Percentiles rank a stretch among this genome's conserved stretches.
These are phyloP conservation scores for Wickerhamomyces sp. DNA, from an alignment of 1,139 yeast species.

Conservation along the genomic window DNA sequence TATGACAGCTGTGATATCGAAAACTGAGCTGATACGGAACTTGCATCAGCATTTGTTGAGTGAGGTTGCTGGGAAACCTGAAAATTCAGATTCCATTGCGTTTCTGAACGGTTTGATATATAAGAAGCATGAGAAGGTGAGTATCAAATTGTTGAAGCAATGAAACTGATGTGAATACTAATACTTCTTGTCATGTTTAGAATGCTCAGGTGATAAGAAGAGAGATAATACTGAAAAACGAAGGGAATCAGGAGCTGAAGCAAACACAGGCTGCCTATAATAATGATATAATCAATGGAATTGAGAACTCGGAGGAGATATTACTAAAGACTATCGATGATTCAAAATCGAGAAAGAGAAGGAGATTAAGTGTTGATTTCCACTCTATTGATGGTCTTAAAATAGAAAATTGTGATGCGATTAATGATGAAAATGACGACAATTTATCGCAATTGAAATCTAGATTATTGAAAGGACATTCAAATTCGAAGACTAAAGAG, in stretches of 20 bases:
- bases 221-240: background rate
- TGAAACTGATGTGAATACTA: background rate
- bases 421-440: conserved; percentile 4
- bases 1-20: background rate
- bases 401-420: background rate
- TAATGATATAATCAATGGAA: conserved; percentile 10
- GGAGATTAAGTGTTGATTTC: conserved; percentile 4
- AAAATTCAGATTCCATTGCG: conserved; percentile 8
- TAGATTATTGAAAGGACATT: conserved; percentile 26
- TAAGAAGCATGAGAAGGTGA: conserved; percentile 13
- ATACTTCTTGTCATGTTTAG: background rate
- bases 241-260: background rate
- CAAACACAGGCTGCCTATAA: conserved; percentile 6
- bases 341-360: conserved; percentile 9
- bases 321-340: conserved; percentile 9
- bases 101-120: conserved; percentile 14
- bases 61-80: conserved; percentile 2
- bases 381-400: background rate
- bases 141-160: background rate
- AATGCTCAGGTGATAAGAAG: conserved; percentile 6
- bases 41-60: background rate
- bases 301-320: conserved; percentile 6
- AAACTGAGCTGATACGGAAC: background rate
- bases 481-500: conserved; percentile 5
- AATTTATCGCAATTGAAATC: conserved; percentile 27